Evolutionary conservation across 192 early-diverging fungal genomes (phyloP), one percentile per base, ranked within the genome.

Genomic region (Backusella circina): DNA sequence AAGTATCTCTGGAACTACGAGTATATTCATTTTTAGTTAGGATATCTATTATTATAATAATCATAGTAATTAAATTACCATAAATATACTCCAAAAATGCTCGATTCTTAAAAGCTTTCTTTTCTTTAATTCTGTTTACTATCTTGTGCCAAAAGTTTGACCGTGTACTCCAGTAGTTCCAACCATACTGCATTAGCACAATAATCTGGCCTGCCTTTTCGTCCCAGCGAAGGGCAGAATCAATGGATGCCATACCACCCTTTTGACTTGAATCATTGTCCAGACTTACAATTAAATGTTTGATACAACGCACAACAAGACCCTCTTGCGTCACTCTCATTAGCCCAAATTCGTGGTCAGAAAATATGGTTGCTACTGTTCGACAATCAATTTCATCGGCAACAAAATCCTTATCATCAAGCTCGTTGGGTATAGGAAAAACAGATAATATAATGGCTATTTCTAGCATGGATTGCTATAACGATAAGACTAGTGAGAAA

Each of bases 401-500:
- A 44, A 76, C 37, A 70, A 80, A 80, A 33, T 76, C 75, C 10
- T 38, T 65, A 61, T 80, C 75, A 39, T 73, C 57, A 15, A 80
- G 51, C 18, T 71, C 75, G 23, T 64, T 33, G 10, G 75, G 31
- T 10, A 75, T 73, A 21, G 79, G 79, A 39, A 80, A 80, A 15
- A 80, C 79, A 8, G 79, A 80, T 13, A 80, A 38, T 28, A 80
- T 80, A 35, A 80, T 80, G 3, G 79, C 79, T 50, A 80, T 80
- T 33, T 80, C 79, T 23, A 80, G 30, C 7, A 72, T 75, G 6
- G 79, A 80, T 80, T 80, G 75, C 79, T 80, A 51, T 8, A 39
- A 68, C 5, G 33, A 47, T 37, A 21, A 44, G n/a, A n/a, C n/a
- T n/a, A n/a, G n/a, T n/a, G n/a, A n/a, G n/a, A n/a, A 23, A 7